phyloP scores from a whole-genome alignment of 2,329 filamentous ascomycete genomes.

The Nannizziopsis arthrosporioides region DNA sequence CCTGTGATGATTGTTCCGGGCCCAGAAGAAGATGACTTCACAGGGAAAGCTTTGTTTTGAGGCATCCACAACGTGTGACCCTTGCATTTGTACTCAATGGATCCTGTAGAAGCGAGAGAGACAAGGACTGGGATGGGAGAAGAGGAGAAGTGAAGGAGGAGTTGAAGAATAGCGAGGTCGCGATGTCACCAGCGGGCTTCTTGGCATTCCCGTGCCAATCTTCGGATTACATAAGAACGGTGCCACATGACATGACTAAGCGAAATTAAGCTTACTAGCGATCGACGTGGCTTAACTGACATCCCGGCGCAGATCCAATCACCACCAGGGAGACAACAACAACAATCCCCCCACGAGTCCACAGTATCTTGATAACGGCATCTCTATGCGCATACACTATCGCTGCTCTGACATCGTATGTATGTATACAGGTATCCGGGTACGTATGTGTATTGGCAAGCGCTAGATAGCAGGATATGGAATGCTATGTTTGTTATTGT shows the following conservation, averaged over 20 bases:
- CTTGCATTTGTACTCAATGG: conserved; percentile 5
- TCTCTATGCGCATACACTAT: too few species aligned
- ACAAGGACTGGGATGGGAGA: conserved; percentile 8
- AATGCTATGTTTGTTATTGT: too few species aligned
- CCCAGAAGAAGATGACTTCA: not conserved
- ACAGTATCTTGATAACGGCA: too few species aligned
- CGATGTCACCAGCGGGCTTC: conserved; percentile 1
- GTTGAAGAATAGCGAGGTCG: conserved; percentile 1
- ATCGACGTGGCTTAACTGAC: conserved; percentile 8
- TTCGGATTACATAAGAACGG: conserved; percentile 3
- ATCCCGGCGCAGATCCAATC: too few species aligned
- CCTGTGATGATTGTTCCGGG: not conserved
- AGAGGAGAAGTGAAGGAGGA: not conserved
- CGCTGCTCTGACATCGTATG: too few species aligned
- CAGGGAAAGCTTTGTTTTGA: not conserved
- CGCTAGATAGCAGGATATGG: too few species aligned
- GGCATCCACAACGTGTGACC: not conserved
- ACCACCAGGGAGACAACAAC: too few species aligned
- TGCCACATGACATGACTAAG: conserved; percentile 6
- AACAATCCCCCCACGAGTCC: too few species aligned
- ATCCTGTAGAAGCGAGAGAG: conserved; percentile 10
- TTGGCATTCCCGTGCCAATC: conserved; percentile 1
- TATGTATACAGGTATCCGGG: too few species aligned
- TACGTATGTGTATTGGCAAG: too few species aligned
- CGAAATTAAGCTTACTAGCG: conserved; percentile 9